A percentile compares a stretch with the other conserved stretches of the same genome.
Evolutionary conservation across 2,329 filamentous ascomycete genomes (phyloP).

Genomic region (Ascochyta pisi): DNA sequence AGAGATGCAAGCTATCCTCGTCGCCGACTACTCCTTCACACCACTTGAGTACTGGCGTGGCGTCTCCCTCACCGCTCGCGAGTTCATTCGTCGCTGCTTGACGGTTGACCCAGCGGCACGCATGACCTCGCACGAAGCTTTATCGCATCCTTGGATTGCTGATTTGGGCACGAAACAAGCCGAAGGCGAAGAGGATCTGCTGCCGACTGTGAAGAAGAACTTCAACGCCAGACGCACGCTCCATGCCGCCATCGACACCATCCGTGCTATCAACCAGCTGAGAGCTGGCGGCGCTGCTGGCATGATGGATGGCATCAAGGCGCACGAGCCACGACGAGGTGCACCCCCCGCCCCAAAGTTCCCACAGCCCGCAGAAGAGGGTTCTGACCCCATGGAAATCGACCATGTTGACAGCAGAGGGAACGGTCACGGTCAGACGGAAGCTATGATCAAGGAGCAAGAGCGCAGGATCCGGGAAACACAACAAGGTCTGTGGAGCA

Average conservation of each 20-base stretch:
- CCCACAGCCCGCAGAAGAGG: constrained; percentile 44
- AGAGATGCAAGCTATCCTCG: constrained; percentile 98
- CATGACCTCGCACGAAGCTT: constrained; percentile 85
- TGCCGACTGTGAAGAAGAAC: constrained; percentile 73
- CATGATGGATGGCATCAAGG: constrained; percentile 68
- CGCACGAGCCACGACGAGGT: constrained; percentile 59
- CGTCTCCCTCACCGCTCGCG: constrained; percentile 80
- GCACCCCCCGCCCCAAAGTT: constrained; percentile 41
- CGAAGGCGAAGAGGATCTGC: constrained; percentile 58
- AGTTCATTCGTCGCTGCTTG: constrained; percentile 90
- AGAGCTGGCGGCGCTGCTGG: constrained; percentile 64
- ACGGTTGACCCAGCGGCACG: constrained; percentile 87
- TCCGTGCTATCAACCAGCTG: constrained; percentile 71
- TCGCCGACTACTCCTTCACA: constrained; percentile 94
- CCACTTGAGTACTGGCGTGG: constrained; percentile 96
- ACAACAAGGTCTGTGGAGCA: constrained; percentile 63
- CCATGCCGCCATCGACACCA: constrained; percentile 72
- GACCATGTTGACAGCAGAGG: constrained; percentile 61
- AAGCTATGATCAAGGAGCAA: constrained; percentile 67
- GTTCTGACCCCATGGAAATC: constrained; percentile 53
- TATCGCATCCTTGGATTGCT: constrained; percentile 70
- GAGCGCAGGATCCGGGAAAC: constrained; percentile 66
- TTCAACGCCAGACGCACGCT: constrained; percentile 71
- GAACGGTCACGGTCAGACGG: constrained; percentile 67
- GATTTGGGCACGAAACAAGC: constrained; percentile 58